Evolutionary conservation across 768 basidiomycete species (phyloP).

Genomic region (Xerocomellus amylosporus): DNA sequence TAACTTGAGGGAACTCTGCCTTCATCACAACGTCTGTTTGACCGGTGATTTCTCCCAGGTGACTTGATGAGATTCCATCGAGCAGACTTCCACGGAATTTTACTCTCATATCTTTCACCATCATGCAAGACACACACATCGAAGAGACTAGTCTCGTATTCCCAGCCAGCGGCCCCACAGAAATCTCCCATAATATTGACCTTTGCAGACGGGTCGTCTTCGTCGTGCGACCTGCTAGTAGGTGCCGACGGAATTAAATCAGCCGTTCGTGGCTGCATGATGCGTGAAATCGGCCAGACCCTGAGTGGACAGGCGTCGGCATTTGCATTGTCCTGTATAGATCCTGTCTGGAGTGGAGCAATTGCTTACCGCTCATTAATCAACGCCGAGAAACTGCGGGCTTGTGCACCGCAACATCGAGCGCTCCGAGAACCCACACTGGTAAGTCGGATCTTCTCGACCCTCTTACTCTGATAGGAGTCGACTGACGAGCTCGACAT

Average conservation of each 20-base stretch:
- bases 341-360: slow-evolving; percentile 59
- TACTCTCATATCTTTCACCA: slow-evolving; percentile 49
- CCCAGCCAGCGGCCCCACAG: slow-evolving; percentile 39
- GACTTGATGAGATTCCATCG: slow-evolving; percentile 56
- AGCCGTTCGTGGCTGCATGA: slow-evolving; percentile 39
- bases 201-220: slow-evolving; percentile 60
- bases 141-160: slow-evolving; percentile 60
- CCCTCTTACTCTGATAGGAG: not conserved
- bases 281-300: slow-evolving; percentile 31
- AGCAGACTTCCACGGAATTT: slow-evolving; percentile 60
- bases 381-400: slow-evolving; percentile 44
- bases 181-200: slow-evolving; percentile 40
- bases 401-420: slow-evolving; percentile 45
- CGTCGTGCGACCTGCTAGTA: slow-evolving; percentile 62
- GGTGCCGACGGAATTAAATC: slow-evolving; percentile 72
- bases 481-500: not conserved
- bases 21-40: not conserved
- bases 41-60: slow-evolving; percentile 35
- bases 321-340: slow-evolving; percentile 41
- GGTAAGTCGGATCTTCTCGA: slow-evolving; percentile 33
- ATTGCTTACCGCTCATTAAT: slow-evolving; percentile 62
- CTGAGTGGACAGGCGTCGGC: slow-evolving; percentile 40
- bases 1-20: slow-evolving; percentile 18
- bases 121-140: slow-evolving; percentile 47
- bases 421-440: slow-evolving; percentile 46